Conservation (phyloP, 75 land plant genomes). For the Pseudotsuga menziesii region DNA sequence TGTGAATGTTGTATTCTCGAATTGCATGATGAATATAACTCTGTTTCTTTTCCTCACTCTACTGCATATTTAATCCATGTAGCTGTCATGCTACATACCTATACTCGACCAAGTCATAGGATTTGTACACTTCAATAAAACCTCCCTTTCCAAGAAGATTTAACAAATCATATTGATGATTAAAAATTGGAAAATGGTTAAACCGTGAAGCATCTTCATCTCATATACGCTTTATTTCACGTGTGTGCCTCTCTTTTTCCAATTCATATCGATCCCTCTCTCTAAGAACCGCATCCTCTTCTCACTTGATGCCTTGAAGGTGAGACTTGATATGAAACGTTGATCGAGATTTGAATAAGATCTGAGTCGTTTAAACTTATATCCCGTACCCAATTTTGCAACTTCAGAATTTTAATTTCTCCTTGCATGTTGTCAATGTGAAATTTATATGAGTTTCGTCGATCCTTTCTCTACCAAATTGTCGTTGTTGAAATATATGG, state of each 20-base stretch:
- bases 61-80: slow-evolving; percentile 89
- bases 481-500: too few species aligned
- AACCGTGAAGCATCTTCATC: slow-evolving; percentile 97
- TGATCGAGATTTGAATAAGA: too few species aligned
- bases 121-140: slow-evolving; percentile 98
- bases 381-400: too few species aligned
- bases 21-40: slow-evolving; percentile 95
- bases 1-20: slow-evolving; percentile 96
- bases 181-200: slow-evolving; percentile 86
- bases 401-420: too few species aligned
- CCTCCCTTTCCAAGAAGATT: slow-evolving; percentile 98
- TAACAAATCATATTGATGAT: slow-evolving; percentile 81
- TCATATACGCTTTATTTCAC: slow-evolving; percentile 88
- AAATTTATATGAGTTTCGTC: too few species aligned
- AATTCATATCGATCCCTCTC: too few species aligned
- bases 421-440: too few species aligned
- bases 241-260: slow-evolving; percentile 84
- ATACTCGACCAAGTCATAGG: slow-evolving; percentile 92
- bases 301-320: too few species aligned
- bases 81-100: slow-evolving; percentile 98
- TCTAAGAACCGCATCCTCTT: too few species aligned
- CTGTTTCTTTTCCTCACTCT: slow-evolving; percentile 99
- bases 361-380: too few species aligned
- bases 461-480: too few species aligned
- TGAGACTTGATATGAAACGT: too few species aligned